Percentiles rank a stretch among this genome's conserved stretches.
phyloP scores from a whole-genome alignment of 495 filamentous ascomycete genomes.

The Xylaria grammica region DNA sequence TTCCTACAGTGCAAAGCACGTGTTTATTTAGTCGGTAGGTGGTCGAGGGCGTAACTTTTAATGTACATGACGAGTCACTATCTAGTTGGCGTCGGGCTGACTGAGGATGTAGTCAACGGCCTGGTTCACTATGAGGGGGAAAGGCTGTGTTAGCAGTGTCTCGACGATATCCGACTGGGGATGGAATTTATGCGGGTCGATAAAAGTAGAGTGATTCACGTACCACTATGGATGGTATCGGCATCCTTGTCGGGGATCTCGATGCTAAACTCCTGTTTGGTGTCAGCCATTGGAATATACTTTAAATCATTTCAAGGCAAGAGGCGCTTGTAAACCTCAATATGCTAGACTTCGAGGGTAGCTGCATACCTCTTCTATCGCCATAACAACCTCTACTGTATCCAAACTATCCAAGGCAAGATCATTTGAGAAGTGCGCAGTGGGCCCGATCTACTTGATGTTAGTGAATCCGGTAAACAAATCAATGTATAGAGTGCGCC shows the following conservation, averaged over 20 bases:
- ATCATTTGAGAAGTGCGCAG: slow-evolving; percentile 93
- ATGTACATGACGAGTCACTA: slow-evolving; percentile 27
- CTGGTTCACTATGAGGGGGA: slow-evolving; percentile 75
- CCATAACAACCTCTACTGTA: slow-evolving; percentile 99
- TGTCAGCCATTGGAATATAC: slow-evolving; percentile 32
- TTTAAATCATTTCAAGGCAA: neutral
- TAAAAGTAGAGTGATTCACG: slow-evolving; percentile 42
- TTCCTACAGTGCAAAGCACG: slow-evolving; percentile 24
- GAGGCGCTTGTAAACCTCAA: neutral
- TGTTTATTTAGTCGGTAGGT: slow-evolving; percentile 22
- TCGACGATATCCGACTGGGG: neutral
- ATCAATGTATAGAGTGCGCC: neutral
- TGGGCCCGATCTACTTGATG: slow-evolving; percentile 68
- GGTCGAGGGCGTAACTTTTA: slow-evolving; percentile 38
- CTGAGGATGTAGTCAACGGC: slow-evolving; percentile 93
- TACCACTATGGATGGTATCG: slow-evolving; percentile 95
- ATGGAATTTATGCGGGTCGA: neutral
- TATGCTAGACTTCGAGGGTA: neutral
- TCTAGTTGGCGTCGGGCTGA: slow-evolving; percentile 80
- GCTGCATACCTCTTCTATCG: slow-evolving; percentile 90
- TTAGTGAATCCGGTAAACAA: slow-evolving; percentile 27
- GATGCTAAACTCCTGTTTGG: slow-evolving; percentile 93
- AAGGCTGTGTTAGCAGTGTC: slow-evolving; percentile 26
- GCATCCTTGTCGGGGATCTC: slow-evolving; percentile 99
- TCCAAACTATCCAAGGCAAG: slow-evolving; percentile 95